A percentile compares a stretch with the other conserved stretches of the same genome.
These are phyloP conservation scores for Myxozyma kluyveri DNA, from an alignment of 805 yeast species.

Conservation along the genomic window DNA sequence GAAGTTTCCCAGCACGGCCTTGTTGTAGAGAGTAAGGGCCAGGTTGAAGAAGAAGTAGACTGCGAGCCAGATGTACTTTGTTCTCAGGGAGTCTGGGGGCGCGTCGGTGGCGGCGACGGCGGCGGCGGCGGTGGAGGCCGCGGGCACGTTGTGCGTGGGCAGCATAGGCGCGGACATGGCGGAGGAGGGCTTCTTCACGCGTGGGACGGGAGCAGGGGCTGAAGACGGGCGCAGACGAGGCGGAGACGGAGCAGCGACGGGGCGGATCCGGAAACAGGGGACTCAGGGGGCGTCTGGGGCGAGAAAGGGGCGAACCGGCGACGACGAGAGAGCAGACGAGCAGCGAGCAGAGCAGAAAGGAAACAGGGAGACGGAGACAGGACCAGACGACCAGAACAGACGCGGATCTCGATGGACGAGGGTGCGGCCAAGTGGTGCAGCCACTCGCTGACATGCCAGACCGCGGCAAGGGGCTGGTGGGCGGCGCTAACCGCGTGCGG, in stretches of 20 bases:
- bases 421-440: too few relatives aligned
- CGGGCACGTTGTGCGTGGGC: slow-evolving; percentile 13
- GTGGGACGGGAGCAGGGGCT: background rate
- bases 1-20: slow-evolving; percentile 35
- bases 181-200: background rate
- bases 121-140: slow-evolving; percentile 1
- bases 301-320: too few relatives aligned
- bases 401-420: too few relatives aligned
- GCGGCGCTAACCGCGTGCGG: too few relatives aligned
- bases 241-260: background rate
- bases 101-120: slow-evolving; percentile 2
- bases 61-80: slow-evolving; percentile 32
- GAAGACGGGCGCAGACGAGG: background rate
- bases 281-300: too few relatives aligned
- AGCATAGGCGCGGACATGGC: slow-evolving; percentile 16
- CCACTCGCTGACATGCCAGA: too few relatives aligned
- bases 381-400: too few relatives aligned
- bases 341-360: too few relatives aligned
- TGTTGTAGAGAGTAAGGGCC: slow-evolving; percentile 34
- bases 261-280: background rate
- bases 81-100: slow-evolving; percentile 24
- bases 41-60: slow-evolving; percentile 35
- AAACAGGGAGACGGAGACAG: too few relatives aligned
- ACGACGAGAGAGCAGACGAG: too few relatives aligned
- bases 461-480: too few relatives aligned